These are phyloP conservation scores for Athelia sp. DNA, from an alignment of 1,284 basidiomycete genomes.

Conservation along the genomic window DNA sequence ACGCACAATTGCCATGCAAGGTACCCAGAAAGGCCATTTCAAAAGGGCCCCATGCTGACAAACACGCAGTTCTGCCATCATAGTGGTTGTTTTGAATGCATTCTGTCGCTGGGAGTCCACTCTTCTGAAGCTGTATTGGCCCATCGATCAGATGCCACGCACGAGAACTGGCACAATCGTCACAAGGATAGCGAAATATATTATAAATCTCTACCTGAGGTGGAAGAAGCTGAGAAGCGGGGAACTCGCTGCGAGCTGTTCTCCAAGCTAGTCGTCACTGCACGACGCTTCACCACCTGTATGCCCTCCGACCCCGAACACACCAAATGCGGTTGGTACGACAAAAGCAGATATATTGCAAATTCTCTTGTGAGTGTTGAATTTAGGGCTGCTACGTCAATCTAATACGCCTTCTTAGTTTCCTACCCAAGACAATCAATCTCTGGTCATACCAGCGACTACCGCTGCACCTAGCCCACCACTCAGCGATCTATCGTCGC, in stretches of 20 bases:
- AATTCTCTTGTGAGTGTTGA: conserved; percentile 15
- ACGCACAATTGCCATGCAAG: not conserved
- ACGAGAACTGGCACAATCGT: conserved; percentile 36
- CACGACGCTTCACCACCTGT: conserved; percentile 37
- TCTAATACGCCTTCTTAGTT: not conserved
- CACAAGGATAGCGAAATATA: conserved; percentile 29
- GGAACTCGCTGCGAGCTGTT: conserved; percentile 29
- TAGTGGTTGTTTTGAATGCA: conserved; percentile 45
- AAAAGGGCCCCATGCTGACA: conserved; percentile 9
- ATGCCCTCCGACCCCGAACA: conserved; percentile 31
- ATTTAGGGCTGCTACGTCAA: too few relatives aligned
- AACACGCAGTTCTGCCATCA: conserved; percentile 48
- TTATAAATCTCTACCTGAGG: conserved; percentile 18
- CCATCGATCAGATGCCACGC: conserved; percentile 21
- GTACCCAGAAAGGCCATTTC: not conserved
- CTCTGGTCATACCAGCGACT: not conserved
- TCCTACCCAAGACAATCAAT: not conserved
- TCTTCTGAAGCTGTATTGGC: conserved; percentile 42
- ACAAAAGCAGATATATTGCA: conserved; percentile 21
- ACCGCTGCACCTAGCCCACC: not conserved
- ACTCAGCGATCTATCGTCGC: not conserved
- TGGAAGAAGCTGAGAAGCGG: conserved; percentile 26
- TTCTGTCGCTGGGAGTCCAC: conserved; percentile 44
- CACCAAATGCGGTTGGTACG: conserved; percentile 48
- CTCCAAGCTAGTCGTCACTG: conserved; percentile 31